Base-by-base conservation (phyloP, 345 rosid genomes). In the Pugionium cornutum region DNA sequence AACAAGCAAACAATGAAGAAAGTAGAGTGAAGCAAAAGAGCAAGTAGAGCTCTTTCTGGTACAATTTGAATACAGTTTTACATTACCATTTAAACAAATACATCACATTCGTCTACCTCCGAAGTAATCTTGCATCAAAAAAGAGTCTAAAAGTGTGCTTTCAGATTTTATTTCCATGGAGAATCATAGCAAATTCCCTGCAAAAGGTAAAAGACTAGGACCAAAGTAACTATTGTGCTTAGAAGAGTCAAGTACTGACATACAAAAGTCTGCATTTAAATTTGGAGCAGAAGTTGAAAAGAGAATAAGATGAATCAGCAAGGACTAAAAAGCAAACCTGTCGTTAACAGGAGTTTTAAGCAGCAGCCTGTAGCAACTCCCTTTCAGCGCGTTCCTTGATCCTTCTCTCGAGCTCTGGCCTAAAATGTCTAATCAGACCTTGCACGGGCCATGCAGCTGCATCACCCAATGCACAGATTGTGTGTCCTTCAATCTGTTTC, bases 391-490 rank as follows among this genome's bases (percentile, higher is more conserved):
- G 96, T 72, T 89, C 89, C 78, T 68, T 85, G 28, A 91, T 91
- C 74, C 97, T 85, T 80, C 99, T 89, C 81, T 95, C 97, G 0
- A 95, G 83, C 85, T 91, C 99, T 45, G 99, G 97, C 84, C 99
- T 86, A 77, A 94, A 94, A 62, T 94, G 97, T 69, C 96, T 70
- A 35, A 90, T 94, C 43, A 94, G 89, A 77, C 99, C 99, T 72
- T 94, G 97, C 61, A 90, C 99, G 35, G 96, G 99, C 99, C 99
- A 94, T 63, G 99, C 99, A 48, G 97, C 97, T 36, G 99, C 99
- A 84, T 94, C 99, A 72, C 99, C 99, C 70, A 90, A 72, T 7
- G 99, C 99, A 70, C 99, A 86, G 58, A 90, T 90, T n/a, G 99
- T 94, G 75, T 94, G 96, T 60, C 99, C 99, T 79, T 94, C 97